Evolutionary conservation across 345 rosid species (phyloP).

Genomic region (Physaria fendleri): DNA sequence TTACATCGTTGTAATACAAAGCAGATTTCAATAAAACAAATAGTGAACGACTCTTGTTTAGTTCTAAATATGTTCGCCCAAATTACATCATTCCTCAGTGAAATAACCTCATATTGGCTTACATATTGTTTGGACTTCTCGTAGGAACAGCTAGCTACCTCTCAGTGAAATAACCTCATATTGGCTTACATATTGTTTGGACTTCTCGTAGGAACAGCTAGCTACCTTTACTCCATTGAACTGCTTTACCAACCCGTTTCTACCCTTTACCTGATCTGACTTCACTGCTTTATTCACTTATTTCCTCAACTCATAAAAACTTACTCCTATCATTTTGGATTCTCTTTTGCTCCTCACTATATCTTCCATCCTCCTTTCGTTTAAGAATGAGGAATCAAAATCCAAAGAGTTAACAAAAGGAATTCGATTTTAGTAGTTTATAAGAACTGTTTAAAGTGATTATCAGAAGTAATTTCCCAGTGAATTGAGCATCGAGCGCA

Average conservation of each 20-base stretch:
- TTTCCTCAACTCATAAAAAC: slow-evolving; percentile 45
- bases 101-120: slow-evolving; percentile 23
- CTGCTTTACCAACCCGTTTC: slow-evolving; percentile 53
- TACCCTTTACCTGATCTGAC: slow-evolving; percentile 45
- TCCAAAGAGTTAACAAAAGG: slow-evolving; percentile 9
- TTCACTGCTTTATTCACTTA: slow-evolving; percentile 53
- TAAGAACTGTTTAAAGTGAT: too few relatives aligned
- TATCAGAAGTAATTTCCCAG: too few relatives aligned
- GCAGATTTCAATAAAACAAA: too few relatives aligned
- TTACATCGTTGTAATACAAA: too few relatives aligned
- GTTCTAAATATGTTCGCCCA: too few relatives aligned
- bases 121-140: slow-evolving; percentile 36
- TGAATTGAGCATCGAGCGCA: too few relatives aligned
- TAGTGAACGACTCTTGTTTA: too few relatives aligned
- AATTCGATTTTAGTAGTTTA: too few relatives aligned
- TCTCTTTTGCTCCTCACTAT: slow-evolving; percentile 46
- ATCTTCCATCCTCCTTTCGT: slow-evolving; percentile 50
- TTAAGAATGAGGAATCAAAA: slow-evolving; percentile 21
- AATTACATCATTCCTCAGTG: too few relatives aligned
- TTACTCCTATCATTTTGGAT: slow-evolving; percentile 42
- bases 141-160: too few relatives aligned
- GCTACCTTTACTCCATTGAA: slow-evolving; percentile 41
- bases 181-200: too few relatives aligned
- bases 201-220: slow-evolving; percentile 29
- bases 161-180: slow-evolving; percentile 62